These are phyloP conservation scores for Globisporangium cederbergense DNA, from an alignment of 352 stramenopile genomes.

Conservation along the genomic window DNA sequence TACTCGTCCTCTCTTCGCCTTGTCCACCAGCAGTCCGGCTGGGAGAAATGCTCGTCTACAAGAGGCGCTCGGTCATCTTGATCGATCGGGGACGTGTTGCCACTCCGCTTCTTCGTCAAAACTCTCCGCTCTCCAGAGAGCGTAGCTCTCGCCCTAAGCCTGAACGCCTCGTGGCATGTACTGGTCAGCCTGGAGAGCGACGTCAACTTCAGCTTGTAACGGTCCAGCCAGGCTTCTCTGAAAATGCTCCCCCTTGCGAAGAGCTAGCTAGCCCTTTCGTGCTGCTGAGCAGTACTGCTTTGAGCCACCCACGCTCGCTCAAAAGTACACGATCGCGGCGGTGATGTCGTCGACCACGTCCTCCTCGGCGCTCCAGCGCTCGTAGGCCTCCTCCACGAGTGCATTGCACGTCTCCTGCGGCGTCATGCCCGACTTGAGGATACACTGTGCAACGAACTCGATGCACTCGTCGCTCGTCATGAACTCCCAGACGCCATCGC, in stretches of 20 bases:
- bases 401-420: constrained; percentile 67
- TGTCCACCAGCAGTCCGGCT: not conserved
- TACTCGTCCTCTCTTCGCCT: not conserved
- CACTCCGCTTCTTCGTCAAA: not conserved
- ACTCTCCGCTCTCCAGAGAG: not conserved
- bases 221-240: not conserved
- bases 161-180: not conserved
- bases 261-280: not conserved
- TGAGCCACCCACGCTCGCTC: constrained; percentile 6
- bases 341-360: constrained; percentile 85
- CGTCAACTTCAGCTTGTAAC: not conserved
- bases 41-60: not conserved
- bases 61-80: not conserved
- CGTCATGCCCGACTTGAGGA: constrained; percentile 37
- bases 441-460: constrained; percentile 51
- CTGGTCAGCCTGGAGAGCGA: not conserved
- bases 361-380: constrained; percentile 78
- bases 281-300: not conserved
- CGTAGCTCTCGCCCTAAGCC: not conserved
- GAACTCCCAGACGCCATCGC: constrained; percentile 86
- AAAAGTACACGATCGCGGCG: constrained; percentile 62
- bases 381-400: constrained; percentile 59
- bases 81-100: not conserved
- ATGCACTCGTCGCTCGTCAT: constrained; percentile 72
- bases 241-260: not conserved